These are phyloP conservation scores for Glycine tomentella DNA, from an alignment of 306 rosid species.

Conservation along the genomic window DNA sequence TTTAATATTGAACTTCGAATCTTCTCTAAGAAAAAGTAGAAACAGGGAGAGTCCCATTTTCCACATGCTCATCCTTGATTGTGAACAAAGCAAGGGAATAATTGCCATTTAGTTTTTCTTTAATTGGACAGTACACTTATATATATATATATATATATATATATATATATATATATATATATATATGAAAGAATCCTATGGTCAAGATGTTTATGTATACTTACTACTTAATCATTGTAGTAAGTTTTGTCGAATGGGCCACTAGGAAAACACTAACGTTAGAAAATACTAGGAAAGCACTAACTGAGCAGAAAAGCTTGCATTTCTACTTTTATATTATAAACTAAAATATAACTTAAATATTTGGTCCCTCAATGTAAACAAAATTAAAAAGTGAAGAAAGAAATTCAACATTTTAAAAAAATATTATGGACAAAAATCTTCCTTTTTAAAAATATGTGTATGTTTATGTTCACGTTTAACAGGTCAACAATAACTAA, in stretches of 20 bases:
- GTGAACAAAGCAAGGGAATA: not conserved
- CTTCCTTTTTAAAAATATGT: too few relatives aligned
- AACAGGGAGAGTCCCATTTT: conserved; percentile 23
- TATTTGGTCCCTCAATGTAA: too few relatives aligned
- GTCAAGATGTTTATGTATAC: not conserved
- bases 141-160: not conserved
- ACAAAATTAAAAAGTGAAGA: too few relatives aligned
- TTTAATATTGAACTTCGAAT: too few relatives aligned
- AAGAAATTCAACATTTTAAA: too few relatives aligned
- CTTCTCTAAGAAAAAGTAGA: not conserved
- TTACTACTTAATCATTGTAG: not conserved
- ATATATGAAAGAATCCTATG: not conserved
- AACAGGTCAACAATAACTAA: too few relatives aligned
- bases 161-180: not conserved
- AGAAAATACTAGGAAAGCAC: not conserved
- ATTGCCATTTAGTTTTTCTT: conserved; percentile 24
- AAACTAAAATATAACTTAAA: too few relatives aligned
- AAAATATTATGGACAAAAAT: too few relatives aligned
- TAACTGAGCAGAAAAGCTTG: not conserved
- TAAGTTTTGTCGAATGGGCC: not conserved
- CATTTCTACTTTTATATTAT: too few relatives aligned
- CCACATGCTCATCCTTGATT: conserved; percentile 16
- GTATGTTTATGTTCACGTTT: too few relatives aligned
- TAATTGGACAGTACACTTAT: conserved; percentile 11
- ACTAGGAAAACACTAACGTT: not conserved